Evolutionary conservation across 1,284 basidiomycete genomes (phyloP), one percentile per base, ranked within the genome.

Genomic region (Fomitopsis betulina): DNA sequence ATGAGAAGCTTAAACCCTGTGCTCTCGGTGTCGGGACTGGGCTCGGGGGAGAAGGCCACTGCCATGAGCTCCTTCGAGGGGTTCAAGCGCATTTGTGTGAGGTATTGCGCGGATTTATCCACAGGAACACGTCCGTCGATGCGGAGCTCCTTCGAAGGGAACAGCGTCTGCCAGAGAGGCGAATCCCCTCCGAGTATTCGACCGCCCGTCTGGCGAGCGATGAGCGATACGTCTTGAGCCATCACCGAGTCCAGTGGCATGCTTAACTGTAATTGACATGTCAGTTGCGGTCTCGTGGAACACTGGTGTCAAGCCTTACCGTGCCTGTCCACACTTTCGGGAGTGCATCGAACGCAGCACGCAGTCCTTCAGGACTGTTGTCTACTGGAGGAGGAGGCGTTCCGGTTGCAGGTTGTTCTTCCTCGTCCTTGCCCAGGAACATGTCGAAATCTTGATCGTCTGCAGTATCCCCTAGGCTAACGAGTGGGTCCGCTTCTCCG

Each of bases 51-150:
- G 63, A 94, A 87, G 1, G 84, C 85, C 27, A 87, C 90, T 0
- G 87, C 87, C 53, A 93, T 79, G 6, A 95, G 78, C 68, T 95
- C 93, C 68, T 89, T 92, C n/a, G 82, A 73, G 0, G 86, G 76
- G 62, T 88, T 92, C 71, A 94, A 72, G 55, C 91, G 79, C 68
- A 83, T 87, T 61, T 90, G 86, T 9, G 87, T 76, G 32, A 96
- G 75, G 71, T 91, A 95, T 61, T 89, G 82, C 12, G 84, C 75
- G 0, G 91, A 89, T 55, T 81, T 85, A n/a, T 83, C 79, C 4
- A 84, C 83, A 1, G 89, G 85, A 0, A 96, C 92, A 50, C 93
- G 86, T 1, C 93, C 93, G 61, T 92, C 89, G 60, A 93, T 88
- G 51, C 86, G 77, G 27, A 88, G 77, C 42, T 79, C 73, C 43